Base-by-base conservation (phyloP, 768 basidiomycete species). In the Ramaria sp. region DNA sequence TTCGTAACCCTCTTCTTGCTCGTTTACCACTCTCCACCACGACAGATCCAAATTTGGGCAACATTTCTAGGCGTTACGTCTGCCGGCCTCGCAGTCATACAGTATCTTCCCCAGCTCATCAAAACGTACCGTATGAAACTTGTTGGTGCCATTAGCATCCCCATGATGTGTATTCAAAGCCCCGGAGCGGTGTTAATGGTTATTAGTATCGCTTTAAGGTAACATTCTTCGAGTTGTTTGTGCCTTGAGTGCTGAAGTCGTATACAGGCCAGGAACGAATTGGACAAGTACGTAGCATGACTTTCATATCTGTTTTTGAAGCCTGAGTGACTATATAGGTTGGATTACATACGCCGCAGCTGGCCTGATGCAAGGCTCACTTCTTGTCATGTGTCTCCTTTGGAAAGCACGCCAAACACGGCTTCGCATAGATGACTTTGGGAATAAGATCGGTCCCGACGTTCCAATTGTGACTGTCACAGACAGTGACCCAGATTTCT, bases 131-230 rank as follows among this genome's bases (percentile, higher is more conserved):
- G 71, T 4, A 69, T 78, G 31, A 86, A 83, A 64, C 78, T 95
- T 12, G 93, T 98, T 9, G 95, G 95, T 2, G 91, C 92, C 0
- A 74, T 98, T 15, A 93, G 91, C 65, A 88, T 99, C 57, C 86
- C 88, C 0, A 97, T 91, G 83, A 97, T 99, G 95, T 71, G 81
- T 49, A 89, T 99, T 15, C 95, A 98, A 70, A 91, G 82, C 12
- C 93, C 93, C 3, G 94, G 93, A 3, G 86, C 88, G 1, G 72
- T 89, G 3, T 66, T 90, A n/a, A 94, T 97, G 85, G 86, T 90
- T 6, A 60, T 84, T 4, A 88, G 84, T 60, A 88, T 92, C 57
- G 88, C 85, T 7, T 70, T 89, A 24, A 73, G 82, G 79, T 84
- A 22, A 59, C 34, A 34, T 46, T n/a, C 39, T 51, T 19, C 30